Conservation (phyloP, 768 basidiomycete genomes). For the Nevesoporus exiguus region DNA sequence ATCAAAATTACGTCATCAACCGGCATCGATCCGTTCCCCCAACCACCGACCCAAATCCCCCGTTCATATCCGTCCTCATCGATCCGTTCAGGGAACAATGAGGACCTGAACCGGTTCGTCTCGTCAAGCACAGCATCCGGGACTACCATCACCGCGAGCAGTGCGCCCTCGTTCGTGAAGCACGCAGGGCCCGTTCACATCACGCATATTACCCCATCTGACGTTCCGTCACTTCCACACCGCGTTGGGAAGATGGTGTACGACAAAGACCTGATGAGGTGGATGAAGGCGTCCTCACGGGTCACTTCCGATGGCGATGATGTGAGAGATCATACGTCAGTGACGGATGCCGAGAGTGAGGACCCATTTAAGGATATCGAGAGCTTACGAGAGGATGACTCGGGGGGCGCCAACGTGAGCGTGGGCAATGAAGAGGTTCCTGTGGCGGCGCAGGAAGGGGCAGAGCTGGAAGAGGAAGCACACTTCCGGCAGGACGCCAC, state of each 20-base stretch:
- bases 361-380: conserved; percentile 94
- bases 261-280: conserved; percentile 78
- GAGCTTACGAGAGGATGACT: conserved; percentile 68
- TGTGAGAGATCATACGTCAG: conserved; percentile 27
- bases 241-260: conserved; percentile 85
- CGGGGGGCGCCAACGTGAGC: conserved; percentile 23
- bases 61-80: conserved; percentile 50
- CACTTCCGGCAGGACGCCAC: conserved; percentile 22
- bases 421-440: background rate
- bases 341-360: conserved; percentile 56
- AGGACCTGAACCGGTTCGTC: conserved; percentile 84
- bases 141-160: conserved; percentile 67
- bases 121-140: conserved; percentile 83
- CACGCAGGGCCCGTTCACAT: conserved; percentile 77
- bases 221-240: conserved; percentile 72
- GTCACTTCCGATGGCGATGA: conserved; percentile 31
- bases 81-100: conserved; percentile 49
- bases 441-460: conserved; percentile 12
- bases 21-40: conserved; percentile 25
- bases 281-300: conserved; percentile 64
- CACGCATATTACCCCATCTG: conserved; percentile 75
- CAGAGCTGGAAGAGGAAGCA: conserved; percentile 13
- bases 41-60: conserved; percentile 31
- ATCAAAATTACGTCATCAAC: conserved; percentile 31
- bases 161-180: conserved; percentile 81